phyloP scores from a whole-genome alignment of 257 asterid species.

The Orobanche coerulescens region DNA sequence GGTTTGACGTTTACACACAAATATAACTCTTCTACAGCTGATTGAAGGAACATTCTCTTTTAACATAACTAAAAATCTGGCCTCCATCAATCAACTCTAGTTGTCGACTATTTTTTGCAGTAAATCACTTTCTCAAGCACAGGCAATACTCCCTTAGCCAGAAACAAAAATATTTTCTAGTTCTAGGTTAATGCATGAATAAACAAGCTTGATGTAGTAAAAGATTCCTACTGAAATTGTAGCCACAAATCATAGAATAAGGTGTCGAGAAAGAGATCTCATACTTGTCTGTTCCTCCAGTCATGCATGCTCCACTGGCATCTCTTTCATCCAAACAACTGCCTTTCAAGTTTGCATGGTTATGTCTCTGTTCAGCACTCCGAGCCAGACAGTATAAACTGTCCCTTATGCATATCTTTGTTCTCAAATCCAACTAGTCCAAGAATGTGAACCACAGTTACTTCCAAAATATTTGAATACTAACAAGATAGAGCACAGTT shows the following conservation, averaged over 20 bases:
- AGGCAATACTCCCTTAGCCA: not conserved
- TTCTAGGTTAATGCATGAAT: not conserved
- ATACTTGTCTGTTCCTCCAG: constrained; percentile 54
- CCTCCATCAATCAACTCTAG: not conserved
- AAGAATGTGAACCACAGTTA: constrained; percentile 22
- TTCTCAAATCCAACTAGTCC: constrained; percentile 69
- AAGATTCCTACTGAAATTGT: not conserved
- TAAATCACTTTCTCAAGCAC: not conserved
- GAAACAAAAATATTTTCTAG: constrained; percentile 1
- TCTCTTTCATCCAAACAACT: constrained; percentile 39
- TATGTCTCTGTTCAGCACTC: constrained; percentile 88
- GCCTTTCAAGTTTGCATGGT: constrained; percentile 27
- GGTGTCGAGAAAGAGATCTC: constrained; percentile 10
- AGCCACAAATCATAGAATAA: not conserved
- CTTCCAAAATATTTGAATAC: constrained; percentile 1
- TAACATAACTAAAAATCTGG: not conserved
- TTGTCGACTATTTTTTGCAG: not conserved
- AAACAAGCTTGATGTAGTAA: not conserved
- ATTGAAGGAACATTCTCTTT: not conserved
- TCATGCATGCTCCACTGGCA: constrained; percentile 30
- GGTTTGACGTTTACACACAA: too few relatives aligned
- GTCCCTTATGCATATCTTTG: constrained; percentile 88
- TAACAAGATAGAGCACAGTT: not conserved
- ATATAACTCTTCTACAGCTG: too few relatives aligned
- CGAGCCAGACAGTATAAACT: constrained; percentile 85